These are phyloP conservation scores for Polytrichum formosum DNA, from an alignment of 225 moss, liverwort and hornwort genomes.

Conservation along the genomic window DNA sequence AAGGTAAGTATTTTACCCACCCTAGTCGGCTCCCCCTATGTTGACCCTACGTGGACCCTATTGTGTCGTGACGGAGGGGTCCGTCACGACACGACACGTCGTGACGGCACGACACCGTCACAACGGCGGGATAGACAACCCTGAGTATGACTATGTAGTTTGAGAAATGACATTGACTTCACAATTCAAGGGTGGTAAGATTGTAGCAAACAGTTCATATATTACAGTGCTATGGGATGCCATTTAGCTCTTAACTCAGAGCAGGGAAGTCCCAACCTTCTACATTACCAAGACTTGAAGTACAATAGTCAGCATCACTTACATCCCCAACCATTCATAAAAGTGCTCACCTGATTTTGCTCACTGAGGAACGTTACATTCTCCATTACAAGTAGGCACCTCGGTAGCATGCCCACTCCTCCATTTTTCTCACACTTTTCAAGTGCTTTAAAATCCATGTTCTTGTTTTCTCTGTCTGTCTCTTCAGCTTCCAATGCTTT, in stretches of 20 bases:
- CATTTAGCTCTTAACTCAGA: no score
- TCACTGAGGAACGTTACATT: constrained; percentile 98
- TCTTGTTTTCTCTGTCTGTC: constrained; percentile 43
- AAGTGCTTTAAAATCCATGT: constrained; percentile 56
- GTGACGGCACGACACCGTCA: no score
- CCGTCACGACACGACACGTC: no score
- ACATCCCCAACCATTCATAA: neutral
- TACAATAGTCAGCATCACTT: neutral
- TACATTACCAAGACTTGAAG: no score
- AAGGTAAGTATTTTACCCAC: no score
- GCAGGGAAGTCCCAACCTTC: no score
- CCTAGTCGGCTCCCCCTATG: no score
- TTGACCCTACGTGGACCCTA: no score
- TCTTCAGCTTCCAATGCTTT: constrained; percentile 76
- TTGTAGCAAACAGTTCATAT: no score
- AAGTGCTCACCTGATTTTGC: constrained; percentile 77
- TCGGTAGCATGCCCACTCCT: constrained; percentile 85
- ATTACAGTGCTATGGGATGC: no score
- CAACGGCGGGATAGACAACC: no score
- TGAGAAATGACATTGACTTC: neutral
- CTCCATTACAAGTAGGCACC: constrained; percentile 98
- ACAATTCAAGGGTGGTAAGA: neutral
- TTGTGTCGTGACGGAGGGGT: no score
- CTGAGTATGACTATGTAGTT: neutral
- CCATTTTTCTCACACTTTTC: constrained; percentile 86